Conservation (phyloP, 805 yeast species). For the Pichia cephalocereana region DNA sequence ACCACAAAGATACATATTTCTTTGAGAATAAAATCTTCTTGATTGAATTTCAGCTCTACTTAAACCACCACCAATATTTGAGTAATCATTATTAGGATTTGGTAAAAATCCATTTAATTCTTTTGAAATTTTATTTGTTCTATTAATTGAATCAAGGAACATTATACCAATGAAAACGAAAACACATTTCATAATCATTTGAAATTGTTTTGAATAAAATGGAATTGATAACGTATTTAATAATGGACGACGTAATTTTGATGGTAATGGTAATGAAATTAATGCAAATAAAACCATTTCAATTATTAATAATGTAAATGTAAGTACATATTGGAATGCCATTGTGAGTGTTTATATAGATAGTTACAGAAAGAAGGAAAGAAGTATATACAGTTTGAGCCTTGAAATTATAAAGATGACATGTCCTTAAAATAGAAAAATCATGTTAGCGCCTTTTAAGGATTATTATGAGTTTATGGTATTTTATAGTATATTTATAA, state of each 20-base stretch:
- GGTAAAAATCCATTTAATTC: slow-evolving; percentile 35
- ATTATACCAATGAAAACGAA: slow-evolving; percentile 76
- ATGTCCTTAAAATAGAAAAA: too few species aligned
- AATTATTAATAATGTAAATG: slow-evolving; percentile 64
- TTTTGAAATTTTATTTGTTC: slow-evolving; percentile 59
- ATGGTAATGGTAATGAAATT: slow-evolving; percentile 81
- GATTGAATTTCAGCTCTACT: slow-evolving; percentile 83
- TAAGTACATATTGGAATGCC: slow-evolving; percentile 25
- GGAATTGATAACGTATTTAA: slow-evolving; percentile 57
- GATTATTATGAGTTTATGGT: too few species aligned
- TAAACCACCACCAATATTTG: slow-evolving; percentile 18
- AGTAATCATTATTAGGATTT: neutral
- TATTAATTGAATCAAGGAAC: slow-evolving; percentile 81
- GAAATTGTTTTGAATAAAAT: slow-evolving; percentile 60
- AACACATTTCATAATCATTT: slow-evolving; percentile 70
- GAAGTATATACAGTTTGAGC: neutral
- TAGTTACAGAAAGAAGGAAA: neutral
- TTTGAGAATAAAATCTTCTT: slow-evolving; percentile 88
- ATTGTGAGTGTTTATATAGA: slow-evolving; percentile 6
- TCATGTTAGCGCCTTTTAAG: too few species aligned
- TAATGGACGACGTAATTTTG: slow-evolving; percentile 58
- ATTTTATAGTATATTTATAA: too few species aligned
- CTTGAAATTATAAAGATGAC: too few species aligned
- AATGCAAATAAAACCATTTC: slow-evolving; percentile 76
- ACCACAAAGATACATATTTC: slow-evolving; percentile 94